A percentile compares a stretch with the other conserved stretches of the same genome.
Evolutionary conservation across 1,284 basidiomycete genomes (phyloP).

Genomic region (Marasmius sp.): DNA sequence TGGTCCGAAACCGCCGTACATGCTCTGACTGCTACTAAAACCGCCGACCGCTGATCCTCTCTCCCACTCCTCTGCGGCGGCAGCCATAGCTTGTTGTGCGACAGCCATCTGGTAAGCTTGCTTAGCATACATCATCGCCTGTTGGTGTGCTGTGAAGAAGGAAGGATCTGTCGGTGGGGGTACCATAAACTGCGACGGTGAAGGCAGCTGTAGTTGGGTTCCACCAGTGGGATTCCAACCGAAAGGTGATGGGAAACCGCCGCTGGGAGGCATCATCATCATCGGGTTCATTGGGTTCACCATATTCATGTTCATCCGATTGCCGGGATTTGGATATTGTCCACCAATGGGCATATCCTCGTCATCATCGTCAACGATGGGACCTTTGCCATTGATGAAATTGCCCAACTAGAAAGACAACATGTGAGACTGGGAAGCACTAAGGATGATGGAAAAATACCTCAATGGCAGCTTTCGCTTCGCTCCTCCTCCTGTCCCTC

Average conservation of each 20-base stretch:
- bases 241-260: background rate
- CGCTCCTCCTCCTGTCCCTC: conserved; percentile 67
- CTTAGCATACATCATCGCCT: conserved; percentile 79
- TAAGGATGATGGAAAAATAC: conserved; percentile 38
- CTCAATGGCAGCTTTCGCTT: conserved; percentile 79
- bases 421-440: conserved; percentile 4
- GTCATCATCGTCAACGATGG: conserved; percentile 58
- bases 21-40: conserved; percentile 36
- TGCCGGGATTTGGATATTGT: conserved; percentile 28
- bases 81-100: conserved; percentile 81
- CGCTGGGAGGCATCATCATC: conserved; percentile 41
- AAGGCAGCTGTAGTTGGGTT: conserved; percentile 30
- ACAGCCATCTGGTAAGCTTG: conserved; percentile 84
- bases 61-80: conserved; percentile 84
- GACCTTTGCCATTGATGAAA: conserved; percentile 72
- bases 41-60: conserved; percentile 57
- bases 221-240: conserved; percentile 3
- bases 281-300: conserved; percentile 49
- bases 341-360: conserved; percentile 42
- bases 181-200: conserved; percentile 49
- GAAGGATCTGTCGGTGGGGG: conserved; percentile 50
- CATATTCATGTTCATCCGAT: conserved; percentile 35
- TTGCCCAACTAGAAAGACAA: conserved; percentile 63
- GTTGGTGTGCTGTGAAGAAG: conserved; percentile 72
- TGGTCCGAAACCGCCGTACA: conserved; percentile 35